Conservation (phyloP, 2,329 filamentous ascomycete genomes). For the Didymella keratinophila region DNA sequence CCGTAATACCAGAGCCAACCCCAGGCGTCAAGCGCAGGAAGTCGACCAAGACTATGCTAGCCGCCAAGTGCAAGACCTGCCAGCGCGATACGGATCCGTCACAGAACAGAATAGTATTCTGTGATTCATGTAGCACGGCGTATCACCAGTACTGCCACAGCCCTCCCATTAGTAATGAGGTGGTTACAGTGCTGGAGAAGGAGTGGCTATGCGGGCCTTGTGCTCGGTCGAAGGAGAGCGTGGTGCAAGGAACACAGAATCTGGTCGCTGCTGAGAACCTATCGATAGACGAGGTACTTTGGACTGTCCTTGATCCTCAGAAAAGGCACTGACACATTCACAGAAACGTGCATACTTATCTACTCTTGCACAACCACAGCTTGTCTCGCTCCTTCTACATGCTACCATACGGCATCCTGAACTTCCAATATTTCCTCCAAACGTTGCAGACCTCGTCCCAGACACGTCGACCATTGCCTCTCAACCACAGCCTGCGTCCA, state of each 20-base stretch:
- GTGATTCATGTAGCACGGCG: conserved; percentile 78
- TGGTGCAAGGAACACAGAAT: conserved; percentile 45
- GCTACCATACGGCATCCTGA: conserved; percentile 68
- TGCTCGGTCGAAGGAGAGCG: conserved; percentile 43
- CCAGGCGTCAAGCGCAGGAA: conserved; percentile 64
- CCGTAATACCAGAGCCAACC: conserved; percentile 60
- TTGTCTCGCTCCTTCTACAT: conserved; percentile 71
- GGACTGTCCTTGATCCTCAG: not conserved
- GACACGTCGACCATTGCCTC: conserved; percentile 23
- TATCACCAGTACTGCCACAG: conserved; percentile 87
- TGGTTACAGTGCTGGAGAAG: conserved; percentile 70
- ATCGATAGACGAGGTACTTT: conserved; percentile 54
- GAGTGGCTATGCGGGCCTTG: conserved; percentile 78
- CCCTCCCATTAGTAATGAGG: conserved; percentile 74
- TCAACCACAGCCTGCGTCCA: conserved; percentile 24
- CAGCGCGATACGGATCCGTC: conserved; percentile 73
- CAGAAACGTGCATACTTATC: conserved; percentile 71
- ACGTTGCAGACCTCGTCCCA: conserved; percentile 37
- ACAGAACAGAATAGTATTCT: conserved; percentile 85
- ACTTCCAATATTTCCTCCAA: conserved; percentile 68
- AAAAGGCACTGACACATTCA: not conserved
- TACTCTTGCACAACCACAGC: conserved; percentile 65
- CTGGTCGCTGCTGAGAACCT: conserved; percentile 52
- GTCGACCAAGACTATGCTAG: conserved; percentile 60
- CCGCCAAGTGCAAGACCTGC: conserved; percentile 74